phyloP scores from a whole-genome alignment of 2,329 filamentous ascomycete genomes.

The Penicillium sp. region DNA sequence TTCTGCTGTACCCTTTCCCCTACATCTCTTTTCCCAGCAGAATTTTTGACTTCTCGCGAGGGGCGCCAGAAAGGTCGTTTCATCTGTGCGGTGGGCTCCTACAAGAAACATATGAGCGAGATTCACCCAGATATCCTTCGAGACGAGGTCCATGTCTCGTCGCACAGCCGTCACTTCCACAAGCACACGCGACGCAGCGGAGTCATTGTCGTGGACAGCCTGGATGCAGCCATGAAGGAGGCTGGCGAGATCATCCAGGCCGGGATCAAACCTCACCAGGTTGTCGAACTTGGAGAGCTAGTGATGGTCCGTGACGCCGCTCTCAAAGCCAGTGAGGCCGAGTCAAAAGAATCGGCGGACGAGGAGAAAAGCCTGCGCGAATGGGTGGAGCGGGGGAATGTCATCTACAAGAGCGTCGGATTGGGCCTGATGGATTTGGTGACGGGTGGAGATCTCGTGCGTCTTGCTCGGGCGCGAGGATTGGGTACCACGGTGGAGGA shows the following conservation, averaged over 20 bases:
- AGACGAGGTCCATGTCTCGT: constrained; percentile 58
- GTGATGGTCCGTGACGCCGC: constrained; percentile 64
- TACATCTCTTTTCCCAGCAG: constrained; percentile 72
- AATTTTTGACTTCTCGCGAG: constrained; percentile 67
- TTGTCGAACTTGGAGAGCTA: constrained; percentile 87
- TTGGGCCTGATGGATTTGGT: constrained; percentile 70
- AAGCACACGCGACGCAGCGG: constrained; percentile 61
- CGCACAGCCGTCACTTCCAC: constrained; percentile 52
- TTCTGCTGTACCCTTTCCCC: constrained; percentile 85
- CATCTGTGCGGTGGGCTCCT: constrained; percentile 52
- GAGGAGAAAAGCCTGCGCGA: constrained; percentile 54
- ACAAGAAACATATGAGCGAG: constrained; percentile 77
- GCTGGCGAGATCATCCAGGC: constrained; percentile 86
- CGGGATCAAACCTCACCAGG: constrained; percentile 69
- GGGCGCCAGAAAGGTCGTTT: constrained; percentile 50
- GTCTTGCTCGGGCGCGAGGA: constrained; percentile 58
- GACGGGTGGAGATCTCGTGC: constrained; percentile 62
- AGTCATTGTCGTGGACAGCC: constrained; percentile 66
- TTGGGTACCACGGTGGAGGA: constrained; percentile 56
- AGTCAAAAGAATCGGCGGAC: constrained; percentile 38
- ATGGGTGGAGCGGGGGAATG: constrained; percentile 66
- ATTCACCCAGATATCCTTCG: constrained; percentile 75
- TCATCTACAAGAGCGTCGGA: constrained; percentile 72
- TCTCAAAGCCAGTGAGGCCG: constrained; percentile 35
- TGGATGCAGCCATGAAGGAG: constrained; percentile 78